Percentiles rank a stretch among this genome's conserved stretches.
Conservation (phyloP, 1,284 basidiomycete genomes). For the Crucibulum cyathiforme region DNA sequence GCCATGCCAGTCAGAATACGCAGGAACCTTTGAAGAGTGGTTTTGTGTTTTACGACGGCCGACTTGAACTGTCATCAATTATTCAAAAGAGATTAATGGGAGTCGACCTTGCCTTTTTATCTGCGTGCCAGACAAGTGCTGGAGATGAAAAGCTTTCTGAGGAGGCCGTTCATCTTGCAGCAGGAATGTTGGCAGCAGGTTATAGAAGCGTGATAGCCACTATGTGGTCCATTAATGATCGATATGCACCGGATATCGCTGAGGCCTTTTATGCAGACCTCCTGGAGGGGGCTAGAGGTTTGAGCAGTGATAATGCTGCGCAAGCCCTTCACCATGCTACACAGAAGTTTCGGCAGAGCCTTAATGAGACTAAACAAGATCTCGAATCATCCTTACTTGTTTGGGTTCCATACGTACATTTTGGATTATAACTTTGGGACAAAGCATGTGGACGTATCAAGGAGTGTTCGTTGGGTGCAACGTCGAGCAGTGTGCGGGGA, state of each 20-base stretch:
- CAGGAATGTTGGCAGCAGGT: constrained; percentile 29
- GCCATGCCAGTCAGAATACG: constrained; percentile 19
- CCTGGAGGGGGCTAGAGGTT: too few species aligned
- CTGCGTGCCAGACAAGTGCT: constrained; percentile 30
- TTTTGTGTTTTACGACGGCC: constrained; percentile 10
- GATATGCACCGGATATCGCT: neutral
- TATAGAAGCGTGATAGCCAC: constrained; percentile 30
- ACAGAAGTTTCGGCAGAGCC: too few species aligned
- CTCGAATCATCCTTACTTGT: too few species aligned
- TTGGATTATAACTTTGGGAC: too few species aligned
- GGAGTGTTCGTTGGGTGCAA: too few species aligned
- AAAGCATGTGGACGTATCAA: too few species aligned
- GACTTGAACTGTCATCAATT: neutral
- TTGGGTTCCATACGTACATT: too few species aligned
- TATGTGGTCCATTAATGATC: constrained; percentile 26
- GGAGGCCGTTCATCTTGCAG: constrained; percentile 30
- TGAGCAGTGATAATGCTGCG: too few species aligned
- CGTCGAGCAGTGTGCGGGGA: too few species aligned
- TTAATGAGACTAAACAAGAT: too few species aligned
- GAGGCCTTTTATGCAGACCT: neutral
- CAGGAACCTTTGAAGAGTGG: constrained; percentile 15
- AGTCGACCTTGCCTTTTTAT: constrained; percentile 29
- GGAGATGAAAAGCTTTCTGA: constrained; percentile 18
- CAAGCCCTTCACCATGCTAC: too few species aligned
- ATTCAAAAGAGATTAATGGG: constrained; percentile 3